Percentiles rank a stretch among this genome's conserved stretches.
phyloP scores from a whole-genome alignment of 2,329 filamentous ascomycete genomes.

The Cytospora piceicola region DNA sequence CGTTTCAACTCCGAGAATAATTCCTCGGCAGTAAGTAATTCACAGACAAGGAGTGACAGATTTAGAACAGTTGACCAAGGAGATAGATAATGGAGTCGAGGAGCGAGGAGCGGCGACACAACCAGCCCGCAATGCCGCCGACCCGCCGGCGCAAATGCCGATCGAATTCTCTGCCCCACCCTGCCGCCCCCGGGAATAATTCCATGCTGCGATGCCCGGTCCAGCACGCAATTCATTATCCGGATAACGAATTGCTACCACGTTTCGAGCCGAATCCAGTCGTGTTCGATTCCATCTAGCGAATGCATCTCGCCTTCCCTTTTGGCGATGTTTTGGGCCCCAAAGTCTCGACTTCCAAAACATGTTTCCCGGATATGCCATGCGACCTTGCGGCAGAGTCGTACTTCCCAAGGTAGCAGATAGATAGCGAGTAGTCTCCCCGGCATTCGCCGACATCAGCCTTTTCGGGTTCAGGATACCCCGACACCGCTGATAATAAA shows the following conservation, averaged over 20 bases:
- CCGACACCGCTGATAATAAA: slow-evolving; percentile 30
- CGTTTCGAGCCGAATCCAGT: background rate
- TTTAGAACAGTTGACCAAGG: background rate
- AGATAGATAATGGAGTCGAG: background rate
- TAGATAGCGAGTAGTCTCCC: slow-evolving; percentile 7
- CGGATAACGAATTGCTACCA: background rate
- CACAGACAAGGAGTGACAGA: too few relatives aligned
- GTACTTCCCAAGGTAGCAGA: background rate
- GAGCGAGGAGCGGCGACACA: background rate
- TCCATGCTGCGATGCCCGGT: background rate
- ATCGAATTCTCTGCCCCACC: background rate
- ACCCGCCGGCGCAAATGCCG: background rate
- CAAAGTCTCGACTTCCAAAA: background rate
- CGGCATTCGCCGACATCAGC: slow-evolving; percentile 29
- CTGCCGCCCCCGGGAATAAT: background rate
- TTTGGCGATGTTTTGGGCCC: slow-evolving; percentile 1
- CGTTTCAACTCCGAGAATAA: background rate
- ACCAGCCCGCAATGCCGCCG: background rate
- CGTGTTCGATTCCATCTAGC: slow-evolving; percentile 1
- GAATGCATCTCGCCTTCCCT: slow-evolving; percentile 15
- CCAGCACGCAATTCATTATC: slow-evolving; percentile 12
- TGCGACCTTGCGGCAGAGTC: background rate
- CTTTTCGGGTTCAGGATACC: slow-evolving; percentile 18
- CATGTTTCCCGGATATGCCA: background rate
- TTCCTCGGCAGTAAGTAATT: background rate